Evolutionary conservation across 352 stramenopile species (phyloP).

Genomic region (Phytophthora idaei): DNA sequence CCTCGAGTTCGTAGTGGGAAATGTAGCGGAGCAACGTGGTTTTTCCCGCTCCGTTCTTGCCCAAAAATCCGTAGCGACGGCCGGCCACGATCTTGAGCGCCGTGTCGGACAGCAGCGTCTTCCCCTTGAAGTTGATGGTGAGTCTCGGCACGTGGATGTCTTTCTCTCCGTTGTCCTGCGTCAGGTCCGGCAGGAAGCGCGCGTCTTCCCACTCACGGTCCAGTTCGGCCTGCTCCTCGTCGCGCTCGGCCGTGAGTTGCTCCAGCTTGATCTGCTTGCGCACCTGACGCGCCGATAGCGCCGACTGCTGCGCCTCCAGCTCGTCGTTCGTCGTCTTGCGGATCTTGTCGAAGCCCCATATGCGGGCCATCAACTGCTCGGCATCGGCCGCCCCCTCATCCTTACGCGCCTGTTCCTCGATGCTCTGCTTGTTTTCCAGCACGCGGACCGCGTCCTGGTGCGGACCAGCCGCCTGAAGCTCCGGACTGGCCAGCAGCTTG

Average conservation of each 20-base stretch:
- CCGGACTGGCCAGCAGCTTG: constrained; percentile 39
- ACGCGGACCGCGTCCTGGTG: constrained; percentile 51
- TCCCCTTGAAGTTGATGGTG: constrained; percentile 91
- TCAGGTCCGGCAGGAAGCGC: constrained; percentile 75
- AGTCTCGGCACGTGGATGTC: constrained; percentile 91
- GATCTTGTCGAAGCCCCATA: constrained; percentile 90
- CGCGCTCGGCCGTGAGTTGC: constrained; percentile 61
- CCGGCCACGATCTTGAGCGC: constrained; percentile 87
- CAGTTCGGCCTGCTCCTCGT: constrained; percentile 61
- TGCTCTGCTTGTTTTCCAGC: constrained; percentile 67
- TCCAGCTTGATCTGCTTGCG: constrained; percentile 81
- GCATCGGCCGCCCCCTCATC: constrained; percentile 57
- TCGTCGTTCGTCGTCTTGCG: constrained; percentile 75
- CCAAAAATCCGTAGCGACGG: constrained; percentile 92
- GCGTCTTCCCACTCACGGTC: constrained; percentile 84
- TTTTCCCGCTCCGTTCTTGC: constrained; percentile 93
- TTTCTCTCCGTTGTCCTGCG: constrained; percentile 79
- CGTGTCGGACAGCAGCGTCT: constrained; percentile 87
- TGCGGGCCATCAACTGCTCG: constrained; percentile 74
- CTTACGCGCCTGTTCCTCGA: constrained; percentile 70
- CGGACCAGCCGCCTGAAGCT: constrained; percentile 15
- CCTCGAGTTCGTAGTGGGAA: constrained; percentile 95
- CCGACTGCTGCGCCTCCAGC: constrained; percentile 76
- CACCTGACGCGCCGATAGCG: constrained; percentile 80
- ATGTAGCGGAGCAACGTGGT: constrained; percentile 97